A percentile compares a stretch with the other conserved stretches of the same genome.
phyloP scores from a whole-genome alignment of 2,329 filamentous ascomycete species.

The Onygenales sp. region DNA sequence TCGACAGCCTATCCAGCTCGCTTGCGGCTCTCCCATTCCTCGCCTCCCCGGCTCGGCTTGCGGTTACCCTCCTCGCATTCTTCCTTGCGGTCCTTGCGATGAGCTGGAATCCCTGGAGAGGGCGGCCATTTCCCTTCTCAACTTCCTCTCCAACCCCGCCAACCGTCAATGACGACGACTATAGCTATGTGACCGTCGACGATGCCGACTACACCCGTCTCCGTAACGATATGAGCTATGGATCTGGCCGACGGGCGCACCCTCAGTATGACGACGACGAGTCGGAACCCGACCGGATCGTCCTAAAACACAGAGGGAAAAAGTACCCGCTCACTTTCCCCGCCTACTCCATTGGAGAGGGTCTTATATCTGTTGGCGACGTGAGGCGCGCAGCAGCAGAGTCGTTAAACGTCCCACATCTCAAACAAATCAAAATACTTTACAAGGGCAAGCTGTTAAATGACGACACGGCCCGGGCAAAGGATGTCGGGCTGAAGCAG shows the following conservation, averaged over 20 bases:
- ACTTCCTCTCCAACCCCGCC: conserved; percentile 18
- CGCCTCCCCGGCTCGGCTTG: not conserved
- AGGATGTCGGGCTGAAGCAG: conserved; percentile 37
- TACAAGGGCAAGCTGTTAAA: conserved; percentile 39
- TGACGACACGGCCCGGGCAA: conserved; percentile 30
- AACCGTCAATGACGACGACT: conserved; percentile 29
- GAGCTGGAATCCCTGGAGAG: conserved; percentile 17
- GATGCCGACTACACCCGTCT: conserved; percentile 20
- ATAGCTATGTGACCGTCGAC: conserved; percentile 28
- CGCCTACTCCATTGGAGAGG: conserved; percentile 39
- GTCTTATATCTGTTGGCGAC: conserved; percentile 31
- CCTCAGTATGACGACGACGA: conserved; percentile 18
- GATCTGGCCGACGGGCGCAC: conserved; percentile 2
- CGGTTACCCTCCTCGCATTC: not conserved
- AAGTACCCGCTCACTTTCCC: conserved; percentile 36
- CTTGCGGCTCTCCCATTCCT: not conserved
- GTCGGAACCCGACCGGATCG: conserved; percentile 33
- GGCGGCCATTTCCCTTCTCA: conserved; percentile 21
- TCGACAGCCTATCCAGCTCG: not conserved
- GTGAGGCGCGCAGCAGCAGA: conserved; percentile 31
- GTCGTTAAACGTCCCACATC: conserved; percentile 25
- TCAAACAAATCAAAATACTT: conserved; percentile 32
- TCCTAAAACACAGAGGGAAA: conserved; percentile 32
- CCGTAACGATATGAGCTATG: not conserved
- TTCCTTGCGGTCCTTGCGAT: not conserved